Base-by-base conservation (phyloP, 2,329 filamentous ascomycete genomes). In the Sporothrix dimorphospora region DNA sequence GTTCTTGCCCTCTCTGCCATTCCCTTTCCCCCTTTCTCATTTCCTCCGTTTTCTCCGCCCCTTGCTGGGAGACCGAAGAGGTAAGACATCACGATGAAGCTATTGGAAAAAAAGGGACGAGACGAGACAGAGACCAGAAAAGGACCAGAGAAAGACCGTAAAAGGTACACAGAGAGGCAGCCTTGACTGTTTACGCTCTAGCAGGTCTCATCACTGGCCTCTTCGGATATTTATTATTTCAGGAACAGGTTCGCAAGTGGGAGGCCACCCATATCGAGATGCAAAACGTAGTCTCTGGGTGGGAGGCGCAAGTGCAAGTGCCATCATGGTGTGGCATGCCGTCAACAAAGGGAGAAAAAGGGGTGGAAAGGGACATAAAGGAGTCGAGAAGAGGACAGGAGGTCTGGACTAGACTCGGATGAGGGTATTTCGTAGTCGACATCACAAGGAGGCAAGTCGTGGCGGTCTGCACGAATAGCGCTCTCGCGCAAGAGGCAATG, bases 101-200 rank as follows among this genome's bases (percentile, higher is more conserved):
- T 45, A 65, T 45, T 65, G 59, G 27, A 45, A 45, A 45, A 8
- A 24, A 45, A 27, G 59, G 27, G 38, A 42, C 14, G 38, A 45
- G 38, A 45, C n/a, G 38, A 65, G 59, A 27, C 38, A 65, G 21
- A 45, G 38, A 63, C 21, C 27, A 30, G 21, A 30, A 27, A 55
- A 4, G 51, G 51, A 8, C 24, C 7, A 59, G 16, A 59, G 9
- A 8, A 57, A 16, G 14, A 34, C 30, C 19, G 1, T 16, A 24
- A 40, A 19, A 8, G 34, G n/a, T 4, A 21, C n/a, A 34, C 53
- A 34, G 27, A 57, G 53, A 57, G 53, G 19, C 53, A 57, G 53
- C 27, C 53, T 57, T 57, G 53, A 34, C 53, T 34, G n/a, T 57
- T 57, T 57, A 57, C 27, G 53, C n/a, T 57, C 53, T 57, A 57